Conservation (phyloP, 371 early-diverging fungal species). For the Mortierella sp. region DNA sequence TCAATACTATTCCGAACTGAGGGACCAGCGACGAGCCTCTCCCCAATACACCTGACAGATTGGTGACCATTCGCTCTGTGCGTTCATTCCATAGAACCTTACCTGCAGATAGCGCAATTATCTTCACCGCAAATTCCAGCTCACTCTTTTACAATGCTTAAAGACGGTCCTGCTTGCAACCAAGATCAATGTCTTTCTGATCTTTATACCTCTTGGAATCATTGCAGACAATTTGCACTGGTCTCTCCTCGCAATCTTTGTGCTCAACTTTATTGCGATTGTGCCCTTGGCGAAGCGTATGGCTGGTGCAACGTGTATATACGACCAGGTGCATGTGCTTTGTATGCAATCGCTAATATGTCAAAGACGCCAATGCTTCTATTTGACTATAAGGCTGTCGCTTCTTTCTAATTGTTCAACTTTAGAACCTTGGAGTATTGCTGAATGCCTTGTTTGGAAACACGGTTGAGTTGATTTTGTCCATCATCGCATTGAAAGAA, state of each 20-base stretch:
- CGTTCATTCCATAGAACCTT: constrained; percentile 30
- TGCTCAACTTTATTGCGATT: constrained; percentile 92
- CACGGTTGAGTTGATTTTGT: constrained; percentile 87
- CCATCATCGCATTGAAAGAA: constrained; percentile 82
- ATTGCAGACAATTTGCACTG: constrained; percentile 72
- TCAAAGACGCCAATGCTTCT: background rate
- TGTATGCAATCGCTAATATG: background rate
- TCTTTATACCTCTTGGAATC: constrained; percentile 86
- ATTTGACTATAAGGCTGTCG: background rate
- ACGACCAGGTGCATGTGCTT: background rate
- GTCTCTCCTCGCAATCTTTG: constrained; percentile 75
- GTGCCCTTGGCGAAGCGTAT: constrained; percentile 83
- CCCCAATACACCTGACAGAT: constrained; percentile 10
- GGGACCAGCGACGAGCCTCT: constrained; percentile 27
- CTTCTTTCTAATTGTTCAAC: background rate
- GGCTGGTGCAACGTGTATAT: background rate
- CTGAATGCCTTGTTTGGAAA: constrained; percentile 90
- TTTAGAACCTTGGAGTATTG: constrained; percentile 86
- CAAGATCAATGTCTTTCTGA: constrained; percentile 73
- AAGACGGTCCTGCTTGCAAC: constrained; percentile 65
- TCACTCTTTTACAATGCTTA: constrained; percentile 39
- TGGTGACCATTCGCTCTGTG: constrained; percentile 38
- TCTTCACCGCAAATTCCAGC: constrained; percentile 10
- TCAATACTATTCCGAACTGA: background rate
- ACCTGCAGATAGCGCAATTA: constrained; percentile 6